Evolutionary conservation across 345 rosid species (phyloP).

Genomic region (Populus alba): DNA sequence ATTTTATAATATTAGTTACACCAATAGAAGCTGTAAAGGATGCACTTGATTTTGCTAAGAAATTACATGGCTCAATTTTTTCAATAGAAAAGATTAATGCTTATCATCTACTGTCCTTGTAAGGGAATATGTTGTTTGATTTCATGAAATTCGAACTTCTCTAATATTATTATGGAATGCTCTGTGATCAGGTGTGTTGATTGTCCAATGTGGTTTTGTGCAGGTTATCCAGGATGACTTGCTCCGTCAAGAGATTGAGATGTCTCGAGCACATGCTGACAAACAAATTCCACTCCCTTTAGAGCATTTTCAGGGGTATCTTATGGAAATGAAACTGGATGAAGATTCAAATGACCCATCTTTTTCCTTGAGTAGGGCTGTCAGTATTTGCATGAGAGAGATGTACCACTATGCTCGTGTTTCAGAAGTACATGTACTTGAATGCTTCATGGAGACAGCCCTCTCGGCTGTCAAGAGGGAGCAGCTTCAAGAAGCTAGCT

Average conservation of each 20-base stretch:
- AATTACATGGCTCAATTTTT: background rate
- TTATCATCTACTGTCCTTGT: background rate
- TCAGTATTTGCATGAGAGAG: constrained; percentile 68
- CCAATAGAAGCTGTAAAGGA: background rate
- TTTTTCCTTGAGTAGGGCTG: constrained; percentile 40
- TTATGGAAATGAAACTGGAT: constrained; percentile 41
- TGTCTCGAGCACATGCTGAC: constrained; percentile 44
- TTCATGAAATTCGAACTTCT: background rate
- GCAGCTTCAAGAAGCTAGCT: constrained; percentile 74
- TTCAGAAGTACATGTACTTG: constrained; percentile 77
- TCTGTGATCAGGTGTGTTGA: constrained; percentile 4
- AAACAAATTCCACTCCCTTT: constrained; percentile 66
- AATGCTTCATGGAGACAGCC: constrained; percentile 68
- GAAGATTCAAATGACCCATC: constrained; percentile 35
- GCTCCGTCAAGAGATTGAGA: constrained; percentile 58
- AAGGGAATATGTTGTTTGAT: background rate
- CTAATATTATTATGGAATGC: background rate
- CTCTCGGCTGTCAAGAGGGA: constrained; percentile 68
- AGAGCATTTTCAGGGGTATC: constrained; percentile 51
- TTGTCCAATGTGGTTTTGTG: constrained; percentile 12
- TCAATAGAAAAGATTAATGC: background rate
- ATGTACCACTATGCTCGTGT: constrained; percentile 90
- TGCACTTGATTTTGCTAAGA: background rate
- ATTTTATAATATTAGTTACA: constrained; percentile 3
- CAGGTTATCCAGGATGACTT: constrained; percentile 80